A percentile compares a stretch with the other conserved stretches of the same genome.
phyloP scores from a whole-genome alignment of 1,139 yeast species.

The Geotrichum aggregatum region DNA sequence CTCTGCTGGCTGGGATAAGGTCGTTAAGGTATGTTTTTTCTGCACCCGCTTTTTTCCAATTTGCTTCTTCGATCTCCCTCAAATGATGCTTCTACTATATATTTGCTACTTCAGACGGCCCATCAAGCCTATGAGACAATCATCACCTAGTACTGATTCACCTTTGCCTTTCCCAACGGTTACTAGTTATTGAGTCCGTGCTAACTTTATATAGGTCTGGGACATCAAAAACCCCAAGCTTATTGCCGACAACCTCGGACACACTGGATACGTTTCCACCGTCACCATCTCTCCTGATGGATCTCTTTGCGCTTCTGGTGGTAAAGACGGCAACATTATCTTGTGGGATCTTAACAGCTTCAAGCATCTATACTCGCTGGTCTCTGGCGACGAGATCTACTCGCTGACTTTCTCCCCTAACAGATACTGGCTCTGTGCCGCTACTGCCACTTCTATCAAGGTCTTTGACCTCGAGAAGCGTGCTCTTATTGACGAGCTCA shows the following conservation, averaged over 20 bases:
- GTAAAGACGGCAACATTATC: constrained; percentile 98
- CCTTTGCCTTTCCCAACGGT: constrained; percentile 50
- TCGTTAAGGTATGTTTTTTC: constrained; percentile 57
- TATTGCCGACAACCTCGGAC: constrained; percentile 97
- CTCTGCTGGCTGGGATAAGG: constrained; percentile 99
- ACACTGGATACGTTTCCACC: constrained; percentile 98
- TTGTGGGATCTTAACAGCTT: constrained; percentile 95
- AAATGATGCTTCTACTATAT: constrained; percentile 43
- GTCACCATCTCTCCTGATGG: constrained; percentile 99
- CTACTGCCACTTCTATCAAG: constrained; percentile 96
- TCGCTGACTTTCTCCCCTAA: constrained; percentile 99
- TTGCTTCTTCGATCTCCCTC: not conserved
- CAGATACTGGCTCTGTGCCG: constrained; percentile 99
- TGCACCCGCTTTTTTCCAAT: constrained; percentile 3
- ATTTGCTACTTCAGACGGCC: constrained; percentile 99
- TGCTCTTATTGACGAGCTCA: constrained; percentile 93
- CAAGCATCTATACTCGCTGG: constrained; percentile 88
- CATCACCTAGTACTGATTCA: constrained; percentile 80
- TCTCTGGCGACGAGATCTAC: constrained; percentile 94
- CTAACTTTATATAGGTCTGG: constrained; percentile 70
- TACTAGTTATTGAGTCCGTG: not conserved
- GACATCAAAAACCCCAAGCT: constrained; percentile 81
- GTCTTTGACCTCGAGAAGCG: constrained; percentile 97
- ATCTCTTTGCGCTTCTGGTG: constrained; percentile 98
- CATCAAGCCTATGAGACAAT: constrained; percentile 89